Conservation (phyloP, 805 yeast genomes). For the Ogataea siamensis region DNA sequence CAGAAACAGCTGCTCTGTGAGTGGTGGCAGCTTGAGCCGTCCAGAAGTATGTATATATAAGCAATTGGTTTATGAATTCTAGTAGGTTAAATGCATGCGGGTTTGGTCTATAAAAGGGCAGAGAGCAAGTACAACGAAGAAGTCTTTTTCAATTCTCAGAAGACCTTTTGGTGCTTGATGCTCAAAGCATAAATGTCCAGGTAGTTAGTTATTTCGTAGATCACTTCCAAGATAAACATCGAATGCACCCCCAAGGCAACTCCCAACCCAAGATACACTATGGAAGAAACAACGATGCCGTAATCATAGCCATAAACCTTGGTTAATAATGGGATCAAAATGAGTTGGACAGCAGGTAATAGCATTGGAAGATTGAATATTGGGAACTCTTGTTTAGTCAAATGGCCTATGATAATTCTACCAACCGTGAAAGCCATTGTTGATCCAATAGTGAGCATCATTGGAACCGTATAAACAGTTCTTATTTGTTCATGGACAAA, state of each 20-base stretch:
- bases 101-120: neutral
- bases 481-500: conserved; percentile 53
- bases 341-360: conserved; percentile 55
- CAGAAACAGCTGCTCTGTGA: neutral
- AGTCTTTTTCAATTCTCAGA: neutral
- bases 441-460: conserved; percentile 67
- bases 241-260: conserved; percentile 65
- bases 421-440: conserved; percentile 87
- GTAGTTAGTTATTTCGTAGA: conserved; percentile 74
- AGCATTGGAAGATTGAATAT: conserved; percentile 65
- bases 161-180: conserved; percentile 72
- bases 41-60: conserved; percentile 14
- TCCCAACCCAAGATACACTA: conserved; percentile 68
- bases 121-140: neutral
- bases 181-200: conserved; percentile 84
- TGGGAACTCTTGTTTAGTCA: conserved; percentile 80
- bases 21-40: conserved; percentile 3
- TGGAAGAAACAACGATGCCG: conserved; percentile 43
- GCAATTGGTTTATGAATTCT: conserved; percentile 4
- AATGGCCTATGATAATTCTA: conserved; percentile 81
- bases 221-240: conserved; percentile 71
- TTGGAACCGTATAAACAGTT: conserved; percentile 46
- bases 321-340: conserved; percentile 36
- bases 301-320: conserved; percentile 38
- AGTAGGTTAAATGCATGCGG: conserved; percentile 1